A percentile compares a stretch with the other conserved stretches of the same genome.
Conservation (phyloP, 177 flowering plant genomes). For the Vitis hybrid region DNA sequence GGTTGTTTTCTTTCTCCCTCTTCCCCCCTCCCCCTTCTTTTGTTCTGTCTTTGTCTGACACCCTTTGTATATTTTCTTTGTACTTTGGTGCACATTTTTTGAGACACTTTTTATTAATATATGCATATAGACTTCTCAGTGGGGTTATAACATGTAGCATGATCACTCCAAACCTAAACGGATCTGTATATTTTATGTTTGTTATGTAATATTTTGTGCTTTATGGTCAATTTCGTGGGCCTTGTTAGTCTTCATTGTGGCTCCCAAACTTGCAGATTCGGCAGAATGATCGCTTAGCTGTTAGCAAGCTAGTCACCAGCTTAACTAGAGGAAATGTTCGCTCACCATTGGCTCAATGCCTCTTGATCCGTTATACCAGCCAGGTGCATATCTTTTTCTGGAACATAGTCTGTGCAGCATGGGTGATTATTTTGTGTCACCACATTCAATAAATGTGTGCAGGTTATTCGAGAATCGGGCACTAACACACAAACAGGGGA, state of each 20-base stretch:
- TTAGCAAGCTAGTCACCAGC: constrained; percentile 93
- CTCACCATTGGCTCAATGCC: constrained; percentile 96
- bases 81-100: no score
- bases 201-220: neutral
- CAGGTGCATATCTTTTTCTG: constrained; percentile 52
- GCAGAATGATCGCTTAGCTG: constrained; percentile 93
- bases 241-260: neutral
- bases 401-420: neutral
- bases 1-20: no score
- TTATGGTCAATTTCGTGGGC: no score
- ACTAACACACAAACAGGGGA: constrained; percentile 72
- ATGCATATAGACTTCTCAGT: no score
- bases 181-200: neutral
- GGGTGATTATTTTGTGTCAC: neutral
- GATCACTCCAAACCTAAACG: no score
- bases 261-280: constrained; percentile 65
- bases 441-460: constrained; percentile 8
- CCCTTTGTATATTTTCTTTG: no score
- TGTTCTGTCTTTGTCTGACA: no score
- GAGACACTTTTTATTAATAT: no score
- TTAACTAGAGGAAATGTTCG: constrained; percentile 91
- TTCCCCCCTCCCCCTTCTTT: no score
- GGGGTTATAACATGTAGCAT: no score
- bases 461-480: constrained; percentile 88
- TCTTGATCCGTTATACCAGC: constrained; percentile 84